Percentiles rank a stretch among this genome's conserved stretches.
phyloP scores from a whole-genome alignment of 2,329 filamentous ascomycete genomes.

The Apiospora koreana region DNA sequence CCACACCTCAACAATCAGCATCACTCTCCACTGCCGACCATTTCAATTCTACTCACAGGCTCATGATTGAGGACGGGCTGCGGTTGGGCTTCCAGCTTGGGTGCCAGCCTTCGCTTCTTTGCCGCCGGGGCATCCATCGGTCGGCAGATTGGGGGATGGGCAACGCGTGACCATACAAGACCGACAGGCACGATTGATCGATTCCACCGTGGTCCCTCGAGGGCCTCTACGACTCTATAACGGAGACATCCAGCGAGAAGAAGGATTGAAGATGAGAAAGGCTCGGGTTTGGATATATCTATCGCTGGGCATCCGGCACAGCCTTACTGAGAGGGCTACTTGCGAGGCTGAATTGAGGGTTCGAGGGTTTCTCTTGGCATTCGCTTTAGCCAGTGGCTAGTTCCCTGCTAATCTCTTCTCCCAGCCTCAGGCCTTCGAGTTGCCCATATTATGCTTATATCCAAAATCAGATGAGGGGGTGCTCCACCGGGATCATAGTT shows the following conservation, averaged over 20 bases:
- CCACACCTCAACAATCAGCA: slow-evolving; percentile 14
- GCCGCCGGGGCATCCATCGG: slow-evolving; percentile 34
- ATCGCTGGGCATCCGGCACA: neutral
- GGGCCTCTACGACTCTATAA: slow-evolving; percentile 5
- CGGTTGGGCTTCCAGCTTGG: slow-evolving; percentile 35
- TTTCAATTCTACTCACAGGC: slow-evolving; percentile 25
- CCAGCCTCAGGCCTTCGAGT: neutral
- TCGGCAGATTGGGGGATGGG: neutral
- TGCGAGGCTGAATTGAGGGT: slow-evolving; percentile 11
- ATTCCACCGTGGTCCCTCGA: slow-evolving; percentile 11
- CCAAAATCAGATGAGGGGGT: neutral
- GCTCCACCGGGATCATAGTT: slow-evolving; percentile 3
- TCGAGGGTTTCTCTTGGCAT: slow-evolving; percentile 8
- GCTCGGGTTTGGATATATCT: slow-evolving; percentile 1
- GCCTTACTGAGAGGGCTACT: slow-evolving; percentile 13
- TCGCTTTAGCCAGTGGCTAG: slow-evolving; percentile 1
- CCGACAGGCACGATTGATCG: neutral
- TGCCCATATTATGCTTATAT: slow-evolving; percentile 4
- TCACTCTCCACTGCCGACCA: slow-evolving; percentile 16
- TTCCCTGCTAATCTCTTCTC: neutral
- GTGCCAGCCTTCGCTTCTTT: slow-evolving; percentile 42
- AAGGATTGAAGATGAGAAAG: neutral
- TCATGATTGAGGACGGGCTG: slow-evolving; percentile 30
- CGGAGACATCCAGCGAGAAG: neutral
- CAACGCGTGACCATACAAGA: slow-evolving; percentile 6